These are phyloP conservation scores for Xanthoceras sorbifolium DNA, from an alignment of 345 rosid species.

Conservation along the genomic window DNA sequence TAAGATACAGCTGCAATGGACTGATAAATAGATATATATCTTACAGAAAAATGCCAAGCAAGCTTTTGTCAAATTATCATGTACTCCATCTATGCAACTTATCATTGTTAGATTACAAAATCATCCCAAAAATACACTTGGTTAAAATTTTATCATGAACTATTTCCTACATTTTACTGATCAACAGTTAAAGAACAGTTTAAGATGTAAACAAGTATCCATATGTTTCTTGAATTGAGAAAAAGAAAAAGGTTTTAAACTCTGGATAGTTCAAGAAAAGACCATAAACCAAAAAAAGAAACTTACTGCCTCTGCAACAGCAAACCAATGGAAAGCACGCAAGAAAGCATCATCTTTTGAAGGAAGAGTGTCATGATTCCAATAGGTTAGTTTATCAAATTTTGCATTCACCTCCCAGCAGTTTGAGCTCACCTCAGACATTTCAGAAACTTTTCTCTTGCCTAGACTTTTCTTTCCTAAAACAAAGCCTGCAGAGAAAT, in stretches of 20 bases:
- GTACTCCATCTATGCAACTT: neutral
- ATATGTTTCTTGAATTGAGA: neutral
- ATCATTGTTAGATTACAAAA: neutral
- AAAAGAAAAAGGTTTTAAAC: neutral
- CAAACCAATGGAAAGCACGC: slow-evolving; percentile 75
- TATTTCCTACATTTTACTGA: neutral
- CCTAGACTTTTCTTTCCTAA: slow-evolving; percentile 59
- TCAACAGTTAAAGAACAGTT: neutral
- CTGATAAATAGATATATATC: neutral
- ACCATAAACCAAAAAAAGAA: neutral
- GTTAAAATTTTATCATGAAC: neutral
- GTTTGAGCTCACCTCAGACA: slow-evolving; percentile 35
- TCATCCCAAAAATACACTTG: neutral
- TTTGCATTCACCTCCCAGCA: slow-evolving; percentile 78
- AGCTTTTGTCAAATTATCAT: neutral
- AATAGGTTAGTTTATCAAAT: slow-evolving; percentile 71
- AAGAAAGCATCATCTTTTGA: slow-evolving; percentile 71
- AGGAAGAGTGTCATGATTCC: slow-evolving; percentile 87
- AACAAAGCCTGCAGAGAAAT: slow-evolving; percentile 61
- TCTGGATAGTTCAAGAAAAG: neutral
- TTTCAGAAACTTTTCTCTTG: slow-evolving; percentile 48
- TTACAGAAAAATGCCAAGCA: neutral
- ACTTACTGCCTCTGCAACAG: slow-evolving; percentile 78
- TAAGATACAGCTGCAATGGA: too few relatives aligned
- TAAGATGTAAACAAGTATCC: neutral